Evolutionary conservation across 352 stramenopile species (phyloP), one percentile per base, ranked within the genome.

Genomic region (Globisporangium megalacanthum): DNA sequence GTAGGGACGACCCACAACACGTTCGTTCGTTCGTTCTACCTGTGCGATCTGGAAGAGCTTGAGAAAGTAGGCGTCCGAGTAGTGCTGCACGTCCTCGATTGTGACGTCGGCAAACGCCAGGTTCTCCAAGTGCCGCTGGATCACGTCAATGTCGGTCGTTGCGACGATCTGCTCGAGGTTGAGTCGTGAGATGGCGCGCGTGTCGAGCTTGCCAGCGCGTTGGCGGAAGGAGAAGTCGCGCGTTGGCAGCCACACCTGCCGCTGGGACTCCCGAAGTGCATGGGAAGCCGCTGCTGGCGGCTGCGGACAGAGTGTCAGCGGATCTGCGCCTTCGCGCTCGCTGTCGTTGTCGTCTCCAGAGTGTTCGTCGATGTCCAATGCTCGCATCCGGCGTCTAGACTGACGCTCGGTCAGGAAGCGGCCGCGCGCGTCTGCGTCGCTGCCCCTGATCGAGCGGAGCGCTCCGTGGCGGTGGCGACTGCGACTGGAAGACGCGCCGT

Each of bases 11-110:
- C 8, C 55, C 20, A 15, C 0, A 8, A 11, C 22, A 8, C 25
- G 0, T 25, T 49, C 42, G 20, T 19, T 47, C 42, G n/a, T 47
- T 39, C 35, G 35, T 39, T 29, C 35, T 39, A 89, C 82, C 76
- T 92, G 82, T 4, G 83, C 74, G 58, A 94, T 86, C 60, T 94
- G 83, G 57, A 94, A 94, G 8, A 94, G 56, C 54, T 94, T 94
- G 35, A 94, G 73, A 53, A 94, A 94, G 57, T 94, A 92, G 14
- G 74, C 70, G 52, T 94, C 83, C 15, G 83, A 94, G 56, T 89
- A 94, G 35, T 90, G 79, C 62, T 94, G 73, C 9, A 94, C 79
- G 36, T 94, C 83, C 14, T 94, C 81, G 31, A 91, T 49, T 7
- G 83, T 92, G 22, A 94, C 78, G 54, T 94, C 83, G 14, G 83